Percentiles rank a stretch among this genome's conserved stretches.
Evolutionary conservation across 1,284 basidiomycete genomes (phyloP).

Genomic region (Naganishia sp.): DNA sequence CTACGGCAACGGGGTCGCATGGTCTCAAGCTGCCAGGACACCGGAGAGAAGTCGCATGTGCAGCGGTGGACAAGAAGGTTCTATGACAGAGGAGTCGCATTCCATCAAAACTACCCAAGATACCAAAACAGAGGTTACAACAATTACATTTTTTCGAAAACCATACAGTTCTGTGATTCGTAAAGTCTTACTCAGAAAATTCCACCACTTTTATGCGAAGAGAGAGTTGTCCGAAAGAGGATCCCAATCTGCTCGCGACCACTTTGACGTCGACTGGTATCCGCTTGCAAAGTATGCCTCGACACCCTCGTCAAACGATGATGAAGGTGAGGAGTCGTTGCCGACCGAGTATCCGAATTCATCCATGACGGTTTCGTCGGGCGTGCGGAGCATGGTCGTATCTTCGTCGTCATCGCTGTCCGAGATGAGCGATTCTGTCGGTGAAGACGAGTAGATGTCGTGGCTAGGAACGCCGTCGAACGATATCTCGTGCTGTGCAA

Average conservation of each 20-base stretch:
- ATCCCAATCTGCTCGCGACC: conserved; percentile 1
- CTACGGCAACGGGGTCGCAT: no score
- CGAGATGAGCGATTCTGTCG: not conserved
- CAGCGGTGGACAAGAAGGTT: no score
- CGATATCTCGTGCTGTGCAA: not conserved
- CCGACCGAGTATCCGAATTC: conserved; percentile 8
- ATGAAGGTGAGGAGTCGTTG: not conserved
- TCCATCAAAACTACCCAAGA: no score
- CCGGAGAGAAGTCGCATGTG: no score
- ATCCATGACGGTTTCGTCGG: conserved; percentile 5
- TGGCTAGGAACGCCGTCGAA: not conserved
- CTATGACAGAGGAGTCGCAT: no score
- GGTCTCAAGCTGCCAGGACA: no score
- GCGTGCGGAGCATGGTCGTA: not conserved
- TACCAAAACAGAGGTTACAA: no score
- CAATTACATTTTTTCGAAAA: no score
- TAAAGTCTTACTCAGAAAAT: no score
- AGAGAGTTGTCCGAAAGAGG: not conserved
- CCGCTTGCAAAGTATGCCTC: conserved; percentile 10
- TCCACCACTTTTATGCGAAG: no score
- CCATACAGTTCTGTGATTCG: no score
- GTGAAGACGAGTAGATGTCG: conserved; percentile 7
- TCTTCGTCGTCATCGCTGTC: conserved; percentile 22
- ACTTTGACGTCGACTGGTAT: not conserved
- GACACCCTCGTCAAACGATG: conserved; percentile 12